A percentile compares a stretch with the other conserved stretches of the same genome.
Evolutionary conservation across 2,329 filamentous ascomycete genomes (phyloP).

Genomic region (Pyricularia pennisetigena): DNA sequence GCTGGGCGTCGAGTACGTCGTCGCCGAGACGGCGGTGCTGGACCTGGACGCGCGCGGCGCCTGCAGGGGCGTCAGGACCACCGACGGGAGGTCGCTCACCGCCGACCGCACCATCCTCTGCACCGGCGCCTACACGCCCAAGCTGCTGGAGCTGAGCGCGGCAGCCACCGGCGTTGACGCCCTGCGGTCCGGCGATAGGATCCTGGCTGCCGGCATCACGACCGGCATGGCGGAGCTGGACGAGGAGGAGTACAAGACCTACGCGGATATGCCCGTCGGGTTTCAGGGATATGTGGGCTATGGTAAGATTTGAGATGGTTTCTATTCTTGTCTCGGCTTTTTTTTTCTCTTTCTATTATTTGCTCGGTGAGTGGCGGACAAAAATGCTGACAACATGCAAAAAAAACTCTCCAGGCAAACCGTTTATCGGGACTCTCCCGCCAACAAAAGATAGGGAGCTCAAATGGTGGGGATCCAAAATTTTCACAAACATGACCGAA

Average conservation of each 20-base stretch:
- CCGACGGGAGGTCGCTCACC: constrained; percentile 29
- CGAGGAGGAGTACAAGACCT: constrained; percentile 30
- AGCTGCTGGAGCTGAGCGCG: constrained; percentile 41
- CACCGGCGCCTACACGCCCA: constrained; percentile 48
- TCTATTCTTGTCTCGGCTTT: constrained; percentile 6
- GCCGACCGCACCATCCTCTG: constrained; percentile 44
- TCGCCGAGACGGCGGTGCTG: constrained; percentile 37
- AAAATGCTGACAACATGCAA: not conserved
- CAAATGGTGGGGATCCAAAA: constrained; percentile 53
- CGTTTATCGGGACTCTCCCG: constrained; percentile 48
- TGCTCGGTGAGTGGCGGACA: too few species aligned
- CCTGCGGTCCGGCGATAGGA: constrained; percentile 42
- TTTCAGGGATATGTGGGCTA: constrained; percentile 27
- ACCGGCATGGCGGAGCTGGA: constrained; percentile 47
- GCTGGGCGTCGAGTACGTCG: constrained; percentile 49
- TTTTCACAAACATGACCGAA: constrained; percentile 46
- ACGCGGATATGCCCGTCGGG: constrained; percentile 38
- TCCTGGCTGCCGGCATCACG: constrained; percentile 48
- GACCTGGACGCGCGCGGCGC: constrained; percentile 31
- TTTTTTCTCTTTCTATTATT: too few species aligned
- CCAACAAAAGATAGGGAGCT: constrained; percentile 38
- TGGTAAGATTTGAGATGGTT: not conserved
- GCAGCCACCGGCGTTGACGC: constrained; percentile 27
- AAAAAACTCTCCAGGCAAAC: constrained; percentile 14
- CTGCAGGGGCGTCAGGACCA: constrained; percentile 38